Evolutionary conservation across 257 asterid species (phyloP).

Genomic region (Plantago major): DNA sequence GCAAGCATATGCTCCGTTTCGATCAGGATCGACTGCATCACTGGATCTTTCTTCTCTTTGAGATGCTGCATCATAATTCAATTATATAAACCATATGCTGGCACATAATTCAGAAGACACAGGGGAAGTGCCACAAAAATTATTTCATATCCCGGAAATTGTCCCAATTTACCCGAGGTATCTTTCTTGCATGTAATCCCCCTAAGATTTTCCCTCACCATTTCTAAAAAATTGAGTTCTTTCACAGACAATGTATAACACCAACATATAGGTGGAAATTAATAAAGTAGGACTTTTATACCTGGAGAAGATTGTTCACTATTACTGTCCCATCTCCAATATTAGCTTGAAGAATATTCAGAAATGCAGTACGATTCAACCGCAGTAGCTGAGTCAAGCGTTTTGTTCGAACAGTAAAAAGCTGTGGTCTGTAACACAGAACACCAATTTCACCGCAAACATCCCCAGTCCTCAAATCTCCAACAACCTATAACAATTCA

Average conservation of each 20-base stretch:
- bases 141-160: too few relatives aligned
- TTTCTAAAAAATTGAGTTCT: too few relatives aligned
- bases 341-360: constrained; percentile 71
- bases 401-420: constrained; percentile 64
- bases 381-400: constrained; percentile 74
- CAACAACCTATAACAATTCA: constrained; percentile 32
- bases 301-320: constrained; percentile 83
- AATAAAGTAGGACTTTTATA: constrained; percentile 16
- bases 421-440: constrained; percentile 79
- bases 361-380: constrained; percentile 56
- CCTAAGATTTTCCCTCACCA: too few relatives aligned
- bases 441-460: constrained; percentile 76
- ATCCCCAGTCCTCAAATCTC: constrained; percentile 56
- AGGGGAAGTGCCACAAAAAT: too few relatives aligned
- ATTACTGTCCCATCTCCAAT: constrained; percentile 79
- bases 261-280: too few relatives aligned
- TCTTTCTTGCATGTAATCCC: too few relatives aligned
- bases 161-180: too few relatives aligned
- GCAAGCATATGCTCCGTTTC: constrained; percentile 74
- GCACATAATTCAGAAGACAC: too few relatives aligned
- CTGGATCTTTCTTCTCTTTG: constrained; percentile 48
- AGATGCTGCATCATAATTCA: constrained; percentile 43
- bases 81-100: too few relatives aligned
- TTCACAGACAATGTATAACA: too few relatives aligned
- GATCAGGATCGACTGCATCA: constrained; percentile 47